These are phyloP conservation scores for Arabis alpina DNA, from an alignment of 345 rosid species.

Conservation along the genomic window DNA sequence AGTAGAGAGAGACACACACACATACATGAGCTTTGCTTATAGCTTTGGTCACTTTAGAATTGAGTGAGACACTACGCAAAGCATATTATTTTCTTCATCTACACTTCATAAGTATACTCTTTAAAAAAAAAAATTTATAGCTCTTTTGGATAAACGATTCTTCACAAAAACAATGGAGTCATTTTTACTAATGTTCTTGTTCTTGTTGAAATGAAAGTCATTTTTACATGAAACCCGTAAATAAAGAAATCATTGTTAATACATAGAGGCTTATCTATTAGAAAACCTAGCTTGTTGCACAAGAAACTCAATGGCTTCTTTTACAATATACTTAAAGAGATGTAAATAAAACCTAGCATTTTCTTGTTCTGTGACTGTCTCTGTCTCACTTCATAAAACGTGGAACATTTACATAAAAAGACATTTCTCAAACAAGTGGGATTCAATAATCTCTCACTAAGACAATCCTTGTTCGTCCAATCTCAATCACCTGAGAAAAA, in stretches of 20 bases:
- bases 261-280: background rate
- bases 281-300: slow-evolving; percentile 7
- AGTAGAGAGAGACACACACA: slow-evolving; percentile 24
- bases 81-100: slow-evolving; percentile 64
- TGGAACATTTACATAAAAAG: slow-evolving; percentile 32
- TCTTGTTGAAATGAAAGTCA: background rate
- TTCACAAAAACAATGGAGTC: no score
- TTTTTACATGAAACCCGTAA: no score
- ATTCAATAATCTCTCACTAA: slow-evolving; percentile 18
- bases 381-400: background rate
- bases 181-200: no score
- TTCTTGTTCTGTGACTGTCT: background rate
- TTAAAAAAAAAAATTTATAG: no score
- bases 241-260: background rate
- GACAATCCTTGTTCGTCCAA: slow-evolving; percentile 7
- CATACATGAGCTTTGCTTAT: slow-evolving; percentile 33
- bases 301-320: slow-evolving; percentile 10
- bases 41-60: slow-evolving; percentile 33
- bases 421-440: slow-evolving; percentile 16
- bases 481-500: slow-evolving; percentile 13
- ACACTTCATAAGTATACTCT: slow-evolving; percentile 61
- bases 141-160: no score
- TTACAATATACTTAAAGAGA: background rate
- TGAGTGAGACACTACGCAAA: slow-evolving; percentile 24
- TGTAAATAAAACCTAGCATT: background rate